A percentile compares a stretch with the other conserved stretches of the same genome.
These are phyloP conservation scores for Oryza meyeriana DNA, from an alignment of 176 grass and related monocot species.

Conservation along the genomic window DNA sequence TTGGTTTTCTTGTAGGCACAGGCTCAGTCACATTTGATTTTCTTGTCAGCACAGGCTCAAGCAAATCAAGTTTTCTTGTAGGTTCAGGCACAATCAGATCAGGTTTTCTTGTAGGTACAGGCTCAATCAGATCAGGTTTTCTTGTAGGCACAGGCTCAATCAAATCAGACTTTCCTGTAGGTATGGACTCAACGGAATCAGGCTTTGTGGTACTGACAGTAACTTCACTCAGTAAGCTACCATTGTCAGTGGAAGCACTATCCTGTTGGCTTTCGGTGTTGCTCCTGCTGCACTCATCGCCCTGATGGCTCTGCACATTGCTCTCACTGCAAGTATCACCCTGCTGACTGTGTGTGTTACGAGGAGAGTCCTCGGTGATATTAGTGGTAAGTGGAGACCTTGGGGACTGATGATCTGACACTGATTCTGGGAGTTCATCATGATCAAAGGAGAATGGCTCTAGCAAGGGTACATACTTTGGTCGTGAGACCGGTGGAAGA, in stretches of 20 bases:
- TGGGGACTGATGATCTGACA: constrained; percentile 46
- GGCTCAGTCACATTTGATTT: not conserved
- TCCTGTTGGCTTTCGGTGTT: constrained; percentile 34
- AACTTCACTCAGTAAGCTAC: constrained; percentile 43
- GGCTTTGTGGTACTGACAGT: constrained; percentile 19
- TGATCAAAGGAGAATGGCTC: constrained; percentile 43
- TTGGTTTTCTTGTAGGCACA: not conserved
- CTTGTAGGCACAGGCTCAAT: not conserved
- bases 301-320: constrained; percentile 38
- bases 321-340: constrained; percentile 46
- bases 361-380: constrained; percentile 10
- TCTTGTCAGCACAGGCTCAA: not conserved
- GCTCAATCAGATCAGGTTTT: constrained; percentile 2
- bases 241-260: constrained; percentile 35
- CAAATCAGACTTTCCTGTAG: constrained; percentile 14
- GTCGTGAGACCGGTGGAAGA: constrained; percentile 37
- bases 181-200: constrained; percentile 9
- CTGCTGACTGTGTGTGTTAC: constrained; percentile 28
- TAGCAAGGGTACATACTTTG: constrained; percentile 50
- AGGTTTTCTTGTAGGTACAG: not conserved
- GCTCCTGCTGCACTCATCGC: constrained; percentile 25
- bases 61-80: not conserved
- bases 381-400: constrained; percentile 36
- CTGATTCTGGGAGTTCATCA: constrained; percentile 46
- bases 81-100: not conserved